phyloP scores from a whole-genome alignment of 129 eudicot species.

The Gnaphalium uliginosum region DNA sequence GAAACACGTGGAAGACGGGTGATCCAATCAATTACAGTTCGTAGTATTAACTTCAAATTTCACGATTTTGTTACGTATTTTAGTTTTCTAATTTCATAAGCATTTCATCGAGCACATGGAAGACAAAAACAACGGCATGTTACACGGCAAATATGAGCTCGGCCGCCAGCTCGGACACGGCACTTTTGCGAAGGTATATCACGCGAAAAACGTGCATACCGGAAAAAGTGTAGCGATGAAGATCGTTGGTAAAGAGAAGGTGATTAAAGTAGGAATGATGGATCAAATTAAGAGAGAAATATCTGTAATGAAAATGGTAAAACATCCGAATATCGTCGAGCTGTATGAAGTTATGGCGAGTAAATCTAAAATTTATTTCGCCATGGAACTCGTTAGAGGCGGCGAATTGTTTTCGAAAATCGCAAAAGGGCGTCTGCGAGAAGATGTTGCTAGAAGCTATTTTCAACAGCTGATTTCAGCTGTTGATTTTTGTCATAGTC shows the following conservation, averaged over 20 bases:
- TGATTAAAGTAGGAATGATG: constrained; percentile 41
- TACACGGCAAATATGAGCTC: constrained; percentile 40
- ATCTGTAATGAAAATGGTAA: constrained; percentile 44
- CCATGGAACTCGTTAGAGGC: constrained; percentile 44
- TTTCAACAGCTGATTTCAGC: constrained; percentile 43
- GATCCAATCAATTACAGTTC: not conserved
- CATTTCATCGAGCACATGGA: constrained; percentile 23
- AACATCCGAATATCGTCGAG: constrained; percentile 42
- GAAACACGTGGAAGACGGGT: constrained; percentile 50
- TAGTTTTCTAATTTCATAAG: not conserved
- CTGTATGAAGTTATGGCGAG: constrained; percentile 44
- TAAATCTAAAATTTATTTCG: constrained; percentile 44
- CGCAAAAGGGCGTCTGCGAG: constrained; percentile 33
- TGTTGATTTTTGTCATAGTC: constrained; percentile 44
- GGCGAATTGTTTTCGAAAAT: constrained; percentile 43
- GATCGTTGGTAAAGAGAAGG: constrained; percentile 42
- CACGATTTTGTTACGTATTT: not conserved
- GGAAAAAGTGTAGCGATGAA: constrained; percentile 41
- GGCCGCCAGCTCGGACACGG: constrained; percentile 46
- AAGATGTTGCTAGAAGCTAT: constrained; percentile 42
- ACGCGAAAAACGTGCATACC: constrained; percentile 36
- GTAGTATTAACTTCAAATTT: not conserved
- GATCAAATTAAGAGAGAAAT: constrained; percentile 44
- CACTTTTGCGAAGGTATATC: constrained; percentile 42
- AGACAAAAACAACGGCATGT: constrained; percentile 30